Evolutionary conservation across 2,329 filamentous ascomycete species (phyloP), one percentile per base, ranked within the genome.

Genomic region (Pyricularia sp.): DNA sequence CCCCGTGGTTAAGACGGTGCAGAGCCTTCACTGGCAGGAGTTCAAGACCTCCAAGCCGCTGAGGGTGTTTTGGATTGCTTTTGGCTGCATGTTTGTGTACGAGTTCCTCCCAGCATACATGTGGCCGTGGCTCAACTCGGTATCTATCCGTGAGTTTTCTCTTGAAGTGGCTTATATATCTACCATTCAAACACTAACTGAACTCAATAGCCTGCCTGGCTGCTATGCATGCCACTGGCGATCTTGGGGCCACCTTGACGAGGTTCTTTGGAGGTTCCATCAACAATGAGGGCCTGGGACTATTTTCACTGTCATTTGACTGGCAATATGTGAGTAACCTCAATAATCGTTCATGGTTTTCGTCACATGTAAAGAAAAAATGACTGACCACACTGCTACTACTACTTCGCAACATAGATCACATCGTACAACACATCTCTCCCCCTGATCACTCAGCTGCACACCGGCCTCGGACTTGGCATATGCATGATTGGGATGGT

Each of bases 21-120:
- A 55, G 42, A 82, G 83, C 0, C 77, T 87, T 4, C 84, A 87
- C 71, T 86, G 84, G 82, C 79, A 86, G 64, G 73, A 81, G 0
- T 55, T 55, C 42, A 55, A 55, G 42, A 55, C 42, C 4, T 55
- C 42, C 42, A 55, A 84, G 71, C 84, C 83, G 0, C 76, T 86
- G 0, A 77, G 83, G 6, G 80, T 77, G 68, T 86, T 87, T 72
- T 86, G 84, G 82, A 84, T 82, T 73, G 78, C 78, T 5, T 55
- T 55, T 55, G 42, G 17, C 42, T 55, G 42, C 42, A 55, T 55
- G 42, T 55, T 55, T 55, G 42, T 55, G 20, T 55, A 55, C 7
- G 42, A 55, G 42, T 55, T 55, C 3, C 42, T 55, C 17, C 42
- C 42, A 5, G 42, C 42, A 0, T 55, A 55, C 42, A 55, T 55